Conservation (phyloP, 2,329 filamentous ascomycete genomes). For the Cladosporium cucumerinum region DNA sequence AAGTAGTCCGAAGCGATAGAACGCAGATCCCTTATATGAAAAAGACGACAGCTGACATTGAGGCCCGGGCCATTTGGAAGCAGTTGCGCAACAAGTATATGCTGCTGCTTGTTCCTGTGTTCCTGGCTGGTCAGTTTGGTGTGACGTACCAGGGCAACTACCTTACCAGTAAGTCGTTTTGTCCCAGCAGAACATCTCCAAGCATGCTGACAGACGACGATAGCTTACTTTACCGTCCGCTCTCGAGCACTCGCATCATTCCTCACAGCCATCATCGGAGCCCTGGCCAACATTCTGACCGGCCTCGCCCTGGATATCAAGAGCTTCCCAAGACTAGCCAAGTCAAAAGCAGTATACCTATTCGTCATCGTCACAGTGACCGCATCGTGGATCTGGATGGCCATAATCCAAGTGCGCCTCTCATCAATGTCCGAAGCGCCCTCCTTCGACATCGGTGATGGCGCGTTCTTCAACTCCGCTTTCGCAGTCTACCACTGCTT, state of each 20-base stretch:
- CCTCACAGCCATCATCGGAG: conserved; percentile 40
- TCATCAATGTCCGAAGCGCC: conserved; percentile 9
- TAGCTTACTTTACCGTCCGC: conserved; percentile 44
- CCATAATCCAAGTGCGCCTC: conserved; percentile 17
- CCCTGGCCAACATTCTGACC: conserved; percentile 11
- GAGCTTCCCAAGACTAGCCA: conserved; percentile 12
- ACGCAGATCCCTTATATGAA: conserved; percentile 36
- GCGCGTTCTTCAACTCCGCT: conserved; percentile 21
- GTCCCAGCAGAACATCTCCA: conserved; percentile 38
- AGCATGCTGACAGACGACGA: conserved; percentile 25
- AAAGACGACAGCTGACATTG: conserved; percentile 36
- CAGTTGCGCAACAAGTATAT: conserved; percentile 32
- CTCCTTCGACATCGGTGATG: conserved; percentile 19
- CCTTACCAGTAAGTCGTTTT: conserved; percentile 56
- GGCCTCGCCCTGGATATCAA: conserved; percentile 20
- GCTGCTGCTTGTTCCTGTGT: conserved; percentile 40
- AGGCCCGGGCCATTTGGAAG: conserved; percentile 39
- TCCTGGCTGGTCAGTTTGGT: conserved; percentile 41
- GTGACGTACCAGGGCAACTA: conserved; percentile 49
- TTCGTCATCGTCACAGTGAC: conserved; percentile 18
- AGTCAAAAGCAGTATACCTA: conserved; percentile 20
- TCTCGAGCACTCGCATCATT: conserved; percentile 44
- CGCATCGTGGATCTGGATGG: conserved; percentile 21
- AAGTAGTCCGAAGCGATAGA: conserved; percentile 42
- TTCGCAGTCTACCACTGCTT: conserved; percentile 26